A percentile compares a stretch with the other conserved stretches of the same genome.
Evolutionary conservation across 768 basidiomycete species (phyloP).

Genomic region (Auricularia auricula-judae): DNA sequence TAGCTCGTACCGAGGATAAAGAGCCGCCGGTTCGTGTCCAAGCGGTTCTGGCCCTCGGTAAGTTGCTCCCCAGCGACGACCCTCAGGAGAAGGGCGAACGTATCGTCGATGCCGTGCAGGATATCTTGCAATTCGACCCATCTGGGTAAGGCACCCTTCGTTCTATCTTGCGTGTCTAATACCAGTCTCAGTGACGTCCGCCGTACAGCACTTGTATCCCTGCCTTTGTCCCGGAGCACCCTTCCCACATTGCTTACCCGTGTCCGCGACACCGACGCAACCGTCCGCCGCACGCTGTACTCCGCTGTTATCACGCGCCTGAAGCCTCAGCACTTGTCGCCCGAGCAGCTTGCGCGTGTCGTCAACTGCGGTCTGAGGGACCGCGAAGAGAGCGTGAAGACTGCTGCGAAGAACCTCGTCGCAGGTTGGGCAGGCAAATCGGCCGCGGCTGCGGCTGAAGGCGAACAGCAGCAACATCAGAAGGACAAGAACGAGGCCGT

Average conservation of each 20-base stretch:
- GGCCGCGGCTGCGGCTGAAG: conserved; percentile 20
- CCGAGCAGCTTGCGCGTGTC: conserved; percentile 51
- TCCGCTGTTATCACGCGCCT: conserved; percentile 33
- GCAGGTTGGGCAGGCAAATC: conserved; percentile 60
- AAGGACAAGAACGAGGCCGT: conserved; percentile 11
- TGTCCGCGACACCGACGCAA: conserved; percentile 67
- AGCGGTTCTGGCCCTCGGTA: background rate
- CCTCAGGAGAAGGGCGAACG: conserved; percentile 22
- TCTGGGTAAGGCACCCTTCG: conserved; percentile 45
- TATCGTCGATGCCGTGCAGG: conserved; percentile 51
- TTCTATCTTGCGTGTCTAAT: conserved; percentile 5
- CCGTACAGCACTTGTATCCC: conserved; percentile 59
- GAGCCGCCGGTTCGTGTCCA: background rate
- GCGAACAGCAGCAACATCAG: conserved; percentile 14
- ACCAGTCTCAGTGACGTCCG: conserved; percentile 65
- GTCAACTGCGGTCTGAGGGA: conserved; percentile 80
- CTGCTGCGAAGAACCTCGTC: conserved; percentile 62
- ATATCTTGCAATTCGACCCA: conserved; percentile 58
- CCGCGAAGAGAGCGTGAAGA: conserved; percentile 61
- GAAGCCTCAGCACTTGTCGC: conserved; percentile 41
- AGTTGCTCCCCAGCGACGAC: conserved; percentile 26
- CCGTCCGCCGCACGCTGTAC: conserved; percentile 67
- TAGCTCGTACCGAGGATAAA: conserved; percentile 17
- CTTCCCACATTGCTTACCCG: conserved; percentile 62
- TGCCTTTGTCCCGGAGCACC: conserved; percentile 44